phyloP scores from a whole-genome alignment of 208 protist genomes.

The Trypanosoma theileri region DNA sequence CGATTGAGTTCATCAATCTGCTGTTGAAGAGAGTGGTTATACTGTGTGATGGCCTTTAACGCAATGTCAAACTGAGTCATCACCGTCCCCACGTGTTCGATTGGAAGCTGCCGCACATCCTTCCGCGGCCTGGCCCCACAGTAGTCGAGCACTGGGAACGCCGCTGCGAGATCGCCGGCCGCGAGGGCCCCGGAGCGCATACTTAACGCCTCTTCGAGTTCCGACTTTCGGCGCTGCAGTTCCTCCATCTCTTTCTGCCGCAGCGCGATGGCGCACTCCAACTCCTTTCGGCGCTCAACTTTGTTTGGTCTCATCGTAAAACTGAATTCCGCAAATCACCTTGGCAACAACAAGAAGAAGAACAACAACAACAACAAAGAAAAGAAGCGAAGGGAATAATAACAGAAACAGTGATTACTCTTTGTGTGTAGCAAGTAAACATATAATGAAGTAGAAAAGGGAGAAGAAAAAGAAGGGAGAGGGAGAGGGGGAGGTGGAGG shows the following conservation, averaged over 20 bases:
- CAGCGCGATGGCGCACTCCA: slow-evolving; percentile 60
- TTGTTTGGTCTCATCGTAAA: slow-evolving; percentile 48
- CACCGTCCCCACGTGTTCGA: slow-evolving; percentile 74
- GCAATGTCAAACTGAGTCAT: slow-evolving; percentile 74
- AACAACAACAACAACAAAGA: slow-evolving; percentile 7
- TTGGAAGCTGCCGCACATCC: slow-evolving; percentile 40
- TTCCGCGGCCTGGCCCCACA: slow-evolving; percentile 53
- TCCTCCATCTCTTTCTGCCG: slow-evolving; percentile 63
- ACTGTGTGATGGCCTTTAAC: slow-evolving; percentile 53
- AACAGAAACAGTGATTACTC: not conserved
- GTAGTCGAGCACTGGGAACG: slow-evolving; percentile 80
- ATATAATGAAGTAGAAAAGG: slow-evolving; percentile 16
- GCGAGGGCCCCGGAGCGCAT: slow-evolving; percentile 29
- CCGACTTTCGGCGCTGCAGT: slow-evolving; percentile 50
- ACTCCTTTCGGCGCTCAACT: slow-evolving; percentile 58
- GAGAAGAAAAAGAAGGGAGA: slow-evolving; percentile 26
- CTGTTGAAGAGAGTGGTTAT: slow-evolving; percentile 50
- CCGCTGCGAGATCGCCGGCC: slow-evolving; percentile 46
- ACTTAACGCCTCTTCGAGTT: slow-evolving; percentile 52
- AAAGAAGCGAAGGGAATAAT: not conserved
- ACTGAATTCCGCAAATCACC: too few relatives aligned
- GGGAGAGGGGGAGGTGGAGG: not conserved
- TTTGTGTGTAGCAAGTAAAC: too few relatives aligned
- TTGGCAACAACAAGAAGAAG: not conserved
- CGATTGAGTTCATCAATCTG: slow-evolving; percentile 58